Evolutionary conservation across 345 rosid species (phyloP).

Genomic region (Arabidopsis suecica): DNA sequence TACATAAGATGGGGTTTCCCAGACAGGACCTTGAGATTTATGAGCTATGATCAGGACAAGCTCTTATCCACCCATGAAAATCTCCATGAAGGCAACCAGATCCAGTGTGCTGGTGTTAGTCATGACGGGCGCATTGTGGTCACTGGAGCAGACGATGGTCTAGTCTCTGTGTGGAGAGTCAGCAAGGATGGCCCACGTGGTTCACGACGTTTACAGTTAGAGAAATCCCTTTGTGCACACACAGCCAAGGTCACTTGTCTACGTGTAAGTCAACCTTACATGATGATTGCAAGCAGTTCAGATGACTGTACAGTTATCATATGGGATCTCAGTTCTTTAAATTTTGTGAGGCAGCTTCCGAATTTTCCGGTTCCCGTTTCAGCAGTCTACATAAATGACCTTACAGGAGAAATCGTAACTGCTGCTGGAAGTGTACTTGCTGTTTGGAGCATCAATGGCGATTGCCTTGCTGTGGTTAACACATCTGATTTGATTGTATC

Average conservation of each 20-base stretch:
- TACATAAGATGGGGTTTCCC: constrained; percentile 93
- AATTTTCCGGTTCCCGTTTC: constrained; percentile 77
- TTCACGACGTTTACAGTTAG: constrained; percentile 53
- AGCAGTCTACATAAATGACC: constrained; percentile 79
- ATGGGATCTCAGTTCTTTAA: constrained; percentile 91
- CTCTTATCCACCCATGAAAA: constrained; percentile 90
- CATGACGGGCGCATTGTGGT: constrained; percentile 87
- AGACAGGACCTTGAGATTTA: constrained; percentile 86
- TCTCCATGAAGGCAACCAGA: constrained; percentile 90
- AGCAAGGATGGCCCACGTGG: constrained; percentile 62
- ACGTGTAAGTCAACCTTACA: constrained; percentile 90
- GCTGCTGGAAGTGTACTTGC: constrained; percentile 89
- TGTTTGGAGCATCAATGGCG: constrained; percentile 95
- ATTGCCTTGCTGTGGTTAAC: constrained; percentile 80
- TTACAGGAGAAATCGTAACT: constrained; percentile 85
- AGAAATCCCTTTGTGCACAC: constrained; percentile 82
- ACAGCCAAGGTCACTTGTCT: constrained; percentile 77
- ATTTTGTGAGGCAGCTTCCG: constrained; percentile 78
- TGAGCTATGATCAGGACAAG: constrained; percentile 91
- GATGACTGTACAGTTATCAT: constrained; percentile 85
- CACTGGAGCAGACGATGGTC: constrained; percentile 88
- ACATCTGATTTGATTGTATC: constrained; percentile 84
- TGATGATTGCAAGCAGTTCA: constrained; percentile 90
- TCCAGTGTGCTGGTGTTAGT: constrained; percentile 77
- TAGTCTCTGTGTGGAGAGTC: constrained; percentile 83